phyloP scores from a whole-genome alignment of 257 asterid genomes.

The Salvia hispanica region DNA sequence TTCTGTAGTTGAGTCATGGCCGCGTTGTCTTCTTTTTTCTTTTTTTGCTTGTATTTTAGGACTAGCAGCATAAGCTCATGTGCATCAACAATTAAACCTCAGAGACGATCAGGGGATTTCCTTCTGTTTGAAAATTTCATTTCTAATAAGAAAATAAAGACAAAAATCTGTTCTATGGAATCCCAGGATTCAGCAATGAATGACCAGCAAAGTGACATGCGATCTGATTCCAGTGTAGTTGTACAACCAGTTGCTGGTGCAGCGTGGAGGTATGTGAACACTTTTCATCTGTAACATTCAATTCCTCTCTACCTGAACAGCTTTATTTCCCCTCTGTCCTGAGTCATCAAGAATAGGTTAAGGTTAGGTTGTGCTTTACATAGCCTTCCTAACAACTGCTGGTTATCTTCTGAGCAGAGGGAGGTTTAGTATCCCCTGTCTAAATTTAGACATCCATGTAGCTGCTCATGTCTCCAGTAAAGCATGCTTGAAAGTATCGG shows the following conservation, averaged over 20 bases:
- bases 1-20: constrained; percentile 6
- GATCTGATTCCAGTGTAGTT: constrained; percentile 25
- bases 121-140: neutral
- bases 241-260: constrained; percentile 38
- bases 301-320: constrained; percentile 14
- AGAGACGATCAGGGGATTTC: constrained; percentile 4
- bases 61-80: neutral
- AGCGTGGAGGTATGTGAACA: constrained; percentile 48
- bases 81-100: no score
- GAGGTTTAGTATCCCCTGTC: constrained; percentile 42
- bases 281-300: constrained; percentile 5
- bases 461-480: constrained; percentile 44
- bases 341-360: neutral
- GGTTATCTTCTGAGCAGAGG: constrained; percentile 42
- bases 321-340: no score
- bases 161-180: neutral
- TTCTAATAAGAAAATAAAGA: constrained; percentile 3
- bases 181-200: constrained; percentile 35
- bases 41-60: neutral
- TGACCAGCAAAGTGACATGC: constrained; percentile 21
- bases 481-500: constrained; percentile 37
- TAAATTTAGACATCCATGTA: constrained; percentile 36
- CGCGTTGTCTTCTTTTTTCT: neutral
- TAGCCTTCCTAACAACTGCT: constrained; percentile 20
- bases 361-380: constrained; percentile 8